phyloP scores from a whole-genome alignment of 2,329 filamentous ascomycete species.

The Didymella pomorum region DNA sequence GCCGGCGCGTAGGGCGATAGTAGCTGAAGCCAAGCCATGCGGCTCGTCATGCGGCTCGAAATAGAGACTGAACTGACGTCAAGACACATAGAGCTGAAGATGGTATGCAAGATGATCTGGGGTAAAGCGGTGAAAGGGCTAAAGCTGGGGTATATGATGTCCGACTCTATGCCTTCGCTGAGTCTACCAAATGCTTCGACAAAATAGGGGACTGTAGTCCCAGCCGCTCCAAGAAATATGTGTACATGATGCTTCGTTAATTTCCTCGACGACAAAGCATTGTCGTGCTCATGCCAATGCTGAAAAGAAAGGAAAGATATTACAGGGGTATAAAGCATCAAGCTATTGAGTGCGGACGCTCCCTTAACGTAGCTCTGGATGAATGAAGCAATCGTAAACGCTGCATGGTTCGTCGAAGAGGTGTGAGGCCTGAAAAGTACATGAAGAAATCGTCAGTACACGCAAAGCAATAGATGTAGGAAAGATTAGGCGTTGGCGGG shows the following conservation, averaged over 20 bases:
- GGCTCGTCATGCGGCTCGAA: constrained; percentile 13
- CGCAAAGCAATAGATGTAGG: constrained; percentile 24
- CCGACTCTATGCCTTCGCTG: constrained; percentile 1
- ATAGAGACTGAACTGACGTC: constrained; percentile 9
- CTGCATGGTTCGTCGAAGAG: constrained; percentile 47
- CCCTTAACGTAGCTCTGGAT: constrained; percentile 36
- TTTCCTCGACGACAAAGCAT: background rate
- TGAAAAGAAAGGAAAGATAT: constrained; percentile 20
- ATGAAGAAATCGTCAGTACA: constrained; percentile 40
- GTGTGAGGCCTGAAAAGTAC: constrained; percentile 42
- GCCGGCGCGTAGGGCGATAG: background rate
- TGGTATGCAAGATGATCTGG: background rate
- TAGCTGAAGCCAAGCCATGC: constrained; percentile 9
- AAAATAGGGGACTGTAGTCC: constrained; percentile 6
- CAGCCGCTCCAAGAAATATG: constrained; percentile 9
- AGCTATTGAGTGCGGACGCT: constrained; percentile 41
- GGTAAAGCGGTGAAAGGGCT: constrained; percentile 1
- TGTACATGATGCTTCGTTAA: constrained; percentile 21
- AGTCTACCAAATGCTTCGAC: constrained; percentile 6
- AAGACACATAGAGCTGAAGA: constrained; percentile 7
- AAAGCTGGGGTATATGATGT: constrained; percentile 10
- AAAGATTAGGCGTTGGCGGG: constrained; percentile 30
- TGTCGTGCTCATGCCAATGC: constrained; percentile 4
- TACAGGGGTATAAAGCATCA: constrained; percentile 37
- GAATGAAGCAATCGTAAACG: constrained; percentile 49